Percentiles rank a stretch among this genome's conserved stretches.
Conservation (phyloP, 805 yeast species). For the Kazachstania psychrophila region DNA sequence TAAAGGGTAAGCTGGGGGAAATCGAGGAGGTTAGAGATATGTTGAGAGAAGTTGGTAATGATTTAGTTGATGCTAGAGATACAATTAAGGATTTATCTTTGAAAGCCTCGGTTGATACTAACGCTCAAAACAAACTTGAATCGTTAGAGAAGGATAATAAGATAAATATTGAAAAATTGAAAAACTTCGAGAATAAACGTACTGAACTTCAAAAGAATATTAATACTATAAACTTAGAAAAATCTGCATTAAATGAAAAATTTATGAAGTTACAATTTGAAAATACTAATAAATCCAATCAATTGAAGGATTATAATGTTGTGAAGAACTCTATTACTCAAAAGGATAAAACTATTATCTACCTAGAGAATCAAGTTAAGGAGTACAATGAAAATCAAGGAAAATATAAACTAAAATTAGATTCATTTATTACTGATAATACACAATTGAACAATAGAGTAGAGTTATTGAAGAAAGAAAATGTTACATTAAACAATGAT, state of each 20-base stretch:
- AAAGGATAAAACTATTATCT: conserved; percentile 32
- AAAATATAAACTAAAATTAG: conserved; percentile 21
- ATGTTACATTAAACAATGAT: conserved; percentile 29
- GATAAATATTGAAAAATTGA: neutral
- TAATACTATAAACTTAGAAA: neutral
- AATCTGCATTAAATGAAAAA: conserved; percentile 1
- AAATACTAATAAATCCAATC: conserved; percentile 11
- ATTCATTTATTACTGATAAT: conserved; percentile 27
- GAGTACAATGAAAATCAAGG: conserved; percentile 27
- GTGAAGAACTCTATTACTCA: conserved; percentile 23
- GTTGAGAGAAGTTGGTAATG: conserved; percentile 69
- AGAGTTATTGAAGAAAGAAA: conserved; percentile 32
- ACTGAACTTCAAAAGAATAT: conserved; percentile 10
- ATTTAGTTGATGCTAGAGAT: conserved; percentile 62
- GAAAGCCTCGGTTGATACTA: neutral
- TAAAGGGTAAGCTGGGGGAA: conserved; percentile 48
- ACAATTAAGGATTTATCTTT: conserved; percentile 34
- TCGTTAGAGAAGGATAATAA: neutral
- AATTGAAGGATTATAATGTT: conserved; percentile 14
- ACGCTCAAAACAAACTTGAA: neutral
- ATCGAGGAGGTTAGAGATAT: conserved; percentile 64
- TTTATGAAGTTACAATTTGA: conserved; percentile 10
- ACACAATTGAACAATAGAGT: conserved; percentile 26
- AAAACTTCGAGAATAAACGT: conserved; percentile 10
- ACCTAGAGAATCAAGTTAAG: conserved; percentile 35